Conservation (phyloP, 345 rosid species). For the Eucalyptus erythrocorys region DNA sequence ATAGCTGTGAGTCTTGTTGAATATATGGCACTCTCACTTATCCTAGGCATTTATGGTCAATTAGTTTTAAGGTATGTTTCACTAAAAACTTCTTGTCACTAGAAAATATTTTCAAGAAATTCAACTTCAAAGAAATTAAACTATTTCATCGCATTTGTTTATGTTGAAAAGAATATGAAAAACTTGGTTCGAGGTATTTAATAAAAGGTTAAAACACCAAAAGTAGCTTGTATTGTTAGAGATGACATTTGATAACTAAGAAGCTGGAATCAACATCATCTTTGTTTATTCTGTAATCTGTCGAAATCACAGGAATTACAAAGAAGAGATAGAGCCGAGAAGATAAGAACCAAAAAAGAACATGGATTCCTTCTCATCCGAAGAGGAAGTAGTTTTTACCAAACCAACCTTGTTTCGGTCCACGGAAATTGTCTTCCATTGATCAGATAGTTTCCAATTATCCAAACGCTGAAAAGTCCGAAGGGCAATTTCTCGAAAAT, state of each 20-base stretch:
- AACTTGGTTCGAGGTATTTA: not conserved
- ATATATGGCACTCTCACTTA: not conserved
- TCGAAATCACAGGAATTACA: not conserved
- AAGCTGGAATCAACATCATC: not conserved
- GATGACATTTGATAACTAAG: not conserved
- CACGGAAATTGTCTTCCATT: not conserved
- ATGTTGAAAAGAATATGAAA: not conserved
- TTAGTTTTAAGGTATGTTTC: not conserved
- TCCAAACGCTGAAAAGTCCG: not conserved
- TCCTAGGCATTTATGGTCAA: not conserved
- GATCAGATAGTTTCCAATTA: not conserved
- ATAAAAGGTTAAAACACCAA: not conserved
- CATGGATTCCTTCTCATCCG: not conserved
- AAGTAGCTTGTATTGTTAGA: not conserved
- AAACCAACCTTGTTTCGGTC: not conserved
- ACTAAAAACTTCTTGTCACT: not conserved
- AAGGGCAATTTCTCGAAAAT: not conserved
- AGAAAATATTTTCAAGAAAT: not conserved
- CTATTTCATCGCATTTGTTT: not conserved
- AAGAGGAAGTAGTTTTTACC: not conserved
- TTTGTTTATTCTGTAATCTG: not conserved
- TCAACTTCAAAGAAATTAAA: not conserved
- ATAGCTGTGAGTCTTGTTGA: fast-evolving
- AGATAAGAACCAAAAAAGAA: not conserved
- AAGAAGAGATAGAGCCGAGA: not conserved